A percentile compares a stretch with the other conserved stretches of the same genome.
These are phyloP conservation scores for Boletus vermiculosoides DNA, from an alignment of 768 basidiomycete species.

Conservation along the genomic window DNA sequence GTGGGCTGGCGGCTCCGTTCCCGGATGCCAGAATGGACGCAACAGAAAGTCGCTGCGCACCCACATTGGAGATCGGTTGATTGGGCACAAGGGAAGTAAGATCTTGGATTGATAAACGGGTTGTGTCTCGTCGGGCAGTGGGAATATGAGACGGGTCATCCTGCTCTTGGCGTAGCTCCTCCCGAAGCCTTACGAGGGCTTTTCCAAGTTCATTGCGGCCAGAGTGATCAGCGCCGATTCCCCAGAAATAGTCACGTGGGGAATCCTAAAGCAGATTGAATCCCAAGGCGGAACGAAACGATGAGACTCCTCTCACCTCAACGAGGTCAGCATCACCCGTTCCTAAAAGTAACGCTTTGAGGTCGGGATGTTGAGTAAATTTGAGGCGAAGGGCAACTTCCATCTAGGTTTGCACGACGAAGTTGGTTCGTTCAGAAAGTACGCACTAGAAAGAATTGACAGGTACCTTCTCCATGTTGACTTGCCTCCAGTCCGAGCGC, in stretches of 20 bases:
- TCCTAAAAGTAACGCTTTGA: conserved; percentile 56
- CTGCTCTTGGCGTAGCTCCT: conserved; percentile 44
- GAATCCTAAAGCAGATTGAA: conserved; percentile 47
- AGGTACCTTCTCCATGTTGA: conserved; percentile 62
- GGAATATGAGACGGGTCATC: conserved; percentile 28
- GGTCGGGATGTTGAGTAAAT: conserved; percentile 65
- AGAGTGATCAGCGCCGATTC: conserved; percentile 60
- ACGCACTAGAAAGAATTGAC: neutral
- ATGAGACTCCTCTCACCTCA: conserved; percentile 46
- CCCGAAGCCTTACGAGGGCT: conserved; percentile 60
- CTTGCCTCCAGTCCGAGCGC: conserved; percentile 64
- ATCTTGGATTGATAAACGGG: conserved; percentile 34
- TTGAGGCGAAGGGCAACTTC: conserved; percentile 63
- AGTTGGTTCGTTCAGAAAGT: neutral
- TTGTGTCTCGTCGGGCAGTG: conserved; percentile 25
- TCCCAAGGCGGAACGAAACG: neutral
- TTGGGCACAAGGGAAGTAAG: conserved; percentile 24
- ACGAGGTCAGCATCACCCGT: conserved; percentile 68
- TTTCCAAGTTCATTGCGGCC: conserved; percentile 77
- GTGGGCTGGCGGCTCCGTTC: neutral
- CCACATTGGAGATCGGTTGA: conserved; percentile 1
- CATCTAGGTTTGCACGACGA: conserved; percentile 47
- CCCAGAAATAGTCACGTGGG: conserved; percentile 79
- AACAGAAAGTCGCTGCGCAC: conserved; percentile 9
- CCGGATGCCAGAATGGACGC: neutral